These are phyloP conservation scores for Alternaria burnsii DNA, from an alignment of 2,329 filamentous ascomycete genomes.

Conservation along the genomic window DNA sequence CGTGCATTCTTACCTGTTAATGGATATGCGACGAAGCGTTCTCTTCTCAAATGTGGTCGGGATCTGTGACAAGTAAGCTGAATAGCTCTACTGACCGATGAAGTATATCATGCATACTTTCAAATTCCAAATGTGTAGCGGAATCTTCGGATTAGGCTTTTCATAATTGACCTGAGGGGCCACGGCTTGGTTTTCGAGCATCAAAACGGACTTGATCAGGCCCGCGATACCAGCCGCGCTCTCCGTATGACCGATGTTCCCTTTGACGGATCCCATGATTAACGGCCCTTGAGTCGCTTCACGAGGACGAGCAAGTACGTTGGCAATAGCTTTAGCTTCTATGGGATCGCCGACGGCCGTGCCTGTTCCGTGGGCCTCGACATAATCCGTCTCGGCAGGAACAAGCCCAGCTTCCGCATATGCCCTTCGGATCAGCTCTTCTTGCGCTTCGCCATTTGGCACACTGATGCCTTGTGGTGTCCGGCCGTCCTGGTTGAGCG, in stretches of 20 bases:
- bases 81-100: too few species aligned
- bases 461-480: slow-evolving; percentile 61
- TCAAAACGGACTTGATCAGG: slow-evolving; percentile 1
- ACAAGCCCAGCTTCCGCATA: slow-evolving; percentile 36
- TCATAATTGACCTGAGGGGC: slow-evolving; percentile 4
- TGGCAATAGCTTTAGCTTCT: slow-evolving; percentile 34
- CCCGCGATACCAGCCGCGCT: slow-evolving; percentile 32
- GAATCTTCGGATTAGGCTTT: not conserved
- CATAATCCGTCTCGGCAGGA: slow-evolving; percentile 35
- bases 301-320: too few species aligned
- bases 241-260: slow-evolving; percentile 47
- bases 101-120: too few species aligned
- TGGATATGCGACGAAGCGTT: too few species aligned
- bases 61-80: too few species aligned
- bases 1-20: too few species aligned
- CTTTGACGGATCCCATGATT: slow-evolving; percentile 26
- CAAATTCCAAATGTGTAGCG: too few species aligned
- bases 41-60: too few species aligned
- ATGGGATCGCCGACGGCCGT: slow-evolving; percentile 53
- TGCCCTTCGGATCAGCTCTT: slow-evolving; percentile 31
- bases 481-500: slow-evolving; percentile 60
- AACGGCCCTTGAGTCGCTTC: too few species aligned
- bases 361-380: slow-evolving; percentile 60
- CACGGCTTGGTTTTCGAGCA: slow-evolving; percentile 3
- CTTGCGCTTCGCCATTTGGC: slow-evolving; percentile 63